Base-by-base conservation (phyloP, 176 grass and related monocot species). In the Carex cristatella region DNA sequence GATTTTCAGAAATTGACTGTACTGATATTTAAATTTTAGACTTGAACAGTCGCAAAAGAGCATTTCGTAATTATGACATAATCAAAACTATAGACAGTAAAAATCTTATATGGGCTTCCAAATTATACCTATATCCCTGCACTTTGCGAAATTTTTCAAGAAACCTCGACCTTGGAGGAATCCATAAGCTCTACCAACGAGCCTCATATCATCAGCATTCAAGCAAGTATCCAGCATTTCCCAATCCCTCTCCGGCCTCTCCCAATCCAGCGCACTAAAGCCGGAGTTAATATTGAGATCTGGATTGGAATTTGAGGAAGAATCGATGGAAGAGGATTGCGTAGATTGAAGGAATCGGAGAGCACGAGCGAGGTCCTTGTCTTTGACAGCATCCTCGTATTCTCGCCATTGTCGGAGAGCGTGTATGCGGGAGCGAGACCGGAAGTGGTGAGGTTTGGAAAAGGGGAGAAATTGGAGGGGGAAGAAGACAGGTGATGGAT, bases 171-270 rank as follows among this genome's bases (percentile, higher is more conserved):
- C 85, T 38, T 89, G 79, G 31, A 98, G 92, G 58, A 98, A 93
- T 54, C 86, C 80, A 60, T 98, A 98, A 4, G 91, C 87, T 15
- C 85, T 90, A 31, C 93, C 95, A 53, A 98, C 91, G 32, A 95
- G 93, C 61, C 89, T 87, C 95, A 98, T 98, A 80, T 98, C 91
- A 49, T 98, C 93, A 46, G 95, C 86, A 80, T 98, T 92, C 88
- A 98, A 92, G 88, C 95, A 98, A 56, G 95, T 81, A 78, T 98
- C 93, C 23, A 98, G 86, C 67, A 98, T 87, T 86, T 98, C 93
- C 95, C 93, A 98, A 74, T 90, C 89, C 91, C 93, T 80, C 33
- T 89, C 89, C 57, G 93, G 85, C 23, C 84, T 88, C 69, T 69
- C 70, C 79, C 86, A 87, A 55, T 77, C 73, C 4, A 31, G 27